phyloP scores from a whole-genome alignment of 106 monocot species.

The Vanilla planifolia region DNA sequence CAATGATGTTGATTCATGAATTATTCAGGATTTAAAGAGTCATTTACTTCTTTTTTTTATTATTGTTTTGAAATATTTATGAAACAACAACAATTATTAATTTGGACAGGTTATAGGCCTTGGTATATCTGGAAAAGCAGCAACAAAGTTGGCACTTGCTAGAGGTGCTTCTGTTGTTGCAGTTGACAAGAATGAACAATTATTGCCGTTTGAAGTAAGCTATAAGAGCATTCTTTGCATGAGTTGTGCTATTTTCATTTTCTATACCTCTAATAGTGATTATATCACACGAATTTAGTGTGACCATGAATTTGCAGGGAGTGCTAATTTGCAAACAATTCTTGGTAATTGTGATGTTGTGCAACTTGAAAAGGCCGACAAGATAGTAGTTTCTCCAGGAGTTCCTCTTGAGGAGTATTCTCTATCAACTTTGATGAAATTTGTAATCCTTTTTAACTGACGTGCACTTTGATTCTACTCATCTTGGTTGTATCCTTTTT shows the following conservation, averaged over 20 bases:
- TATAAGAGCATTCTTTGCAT: background rate
- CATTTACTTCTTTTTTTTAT: no score
- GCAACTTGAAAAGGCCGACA: conserved; percentile 24
- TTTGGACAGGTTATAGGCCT: conserved; percentile 38
- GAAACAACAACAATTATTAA: no score
- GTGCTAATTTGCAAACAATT: conserved; percentile 24
- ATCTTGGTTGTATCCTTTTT: background rate
- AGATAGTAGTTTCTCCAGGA: conserved; percentile 48
- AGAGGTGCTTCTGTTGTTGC: conserved; percentile 50
- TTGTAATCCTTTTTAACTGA: conserved; percentile 12
- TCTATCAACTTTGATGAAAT: conserved; percentile 25
- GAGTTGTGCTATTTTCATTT: background rate
- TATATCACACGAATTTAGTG: conserved; percentile 15
- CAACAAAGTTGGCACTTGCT: conserved; percentile 34
- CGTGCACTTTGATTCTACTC: background rate
- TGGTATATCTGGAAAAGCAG: conserved; percentile 40
- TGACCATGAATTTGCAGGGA: conserved; percentile 23
- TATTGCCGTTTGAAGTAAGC: conserved; percentile 30
- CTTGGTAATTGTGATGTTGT: conserved; percentile 29
- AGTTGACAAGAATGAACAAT: conserved; percentile 32
- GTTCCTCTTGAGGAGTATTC: conserved; percentile 33
- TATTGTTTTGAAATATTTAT: no score
- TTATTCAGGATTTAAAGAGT: no score
- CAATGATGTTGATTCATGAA: no score
- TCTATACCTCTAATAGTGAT: background rate